phyloP scores from a whole-genome alignment of 129 eudicot genomes.

The Saposhnikovia divaricata region DNA sequence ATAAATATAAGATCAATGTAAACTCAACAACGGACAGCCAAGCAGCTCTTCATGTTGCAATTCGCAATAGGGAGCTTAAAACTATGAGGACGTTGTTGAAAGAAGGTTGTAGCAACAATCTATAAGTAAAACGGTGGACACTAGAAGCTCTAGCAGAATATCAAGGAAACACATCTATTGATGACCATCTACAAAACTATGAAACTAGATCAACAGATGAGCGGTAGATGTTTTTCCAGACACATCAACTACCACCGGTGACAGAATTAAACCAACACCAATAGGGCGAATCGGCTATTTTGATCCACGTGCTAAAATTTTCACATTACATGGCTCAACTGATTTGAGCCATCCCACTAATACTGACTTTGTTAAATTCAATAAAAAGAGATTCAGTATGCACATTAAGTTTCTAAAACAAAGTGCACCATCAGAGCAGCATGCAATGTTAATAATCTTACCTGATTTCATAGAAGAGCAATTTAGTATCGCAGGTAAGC shows the following conservation, averaged over 20 bases:
- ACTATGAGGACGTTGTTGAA: slow-evolving; percentile 42
- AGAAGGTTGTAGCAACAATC: slow-evolving; percentile 36
- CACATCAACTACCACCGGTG: not conserved
- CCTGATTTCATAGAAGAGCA: slow-evolving; percentile 71
- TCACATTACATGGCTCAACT: slow-evolving; percentile 28
- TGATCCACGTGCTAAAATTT: slow-evolving; percentile 9
- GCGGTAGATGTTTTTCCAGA: slow-evolving; percentile 32
- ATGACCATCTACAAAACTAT: slow-evolving; percentile 27
- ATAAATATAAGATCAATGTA: slow-evolving; percentile 17
- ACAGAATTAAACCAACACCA: slow-evolving; percentile 20
- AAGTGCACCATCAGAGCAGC: slow-evolving; percentile 25
- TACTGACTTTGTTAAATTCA: slow-evolving; percentile 19
- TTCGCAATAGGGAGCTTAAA: slow-evolving; percentile 40
- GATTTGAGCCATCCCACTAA: slow-evolving; percentile 22
- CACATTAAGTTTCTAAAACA: slow-evolving; percentile 24
- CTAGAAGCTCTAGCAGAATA: slow-evolving; percentile 35
- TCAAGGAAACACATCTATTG: slow-evolving; percentile 33
- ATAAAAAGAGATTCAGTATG: slow-evolving; percentile 55
- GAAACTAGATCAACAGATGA: slow-evolving; percentile 27
- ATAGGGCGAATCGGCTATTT: slow-evolving; percentile 14
- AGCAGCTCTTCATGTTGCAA: slow-evolving; percentile 44
- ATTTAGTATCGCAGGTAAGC: slow-evolving; percentile 52
- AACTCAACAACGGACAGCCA: slow-evolving; percentile 36
- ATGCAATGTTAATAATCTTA: slow-evolving; percentile 53
- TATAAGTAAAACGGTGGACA: slow-evolving; percentile 26